Conservation (phyloP, 768 basidiomycete genomes). For the Amanita polypyramis region DNA sequence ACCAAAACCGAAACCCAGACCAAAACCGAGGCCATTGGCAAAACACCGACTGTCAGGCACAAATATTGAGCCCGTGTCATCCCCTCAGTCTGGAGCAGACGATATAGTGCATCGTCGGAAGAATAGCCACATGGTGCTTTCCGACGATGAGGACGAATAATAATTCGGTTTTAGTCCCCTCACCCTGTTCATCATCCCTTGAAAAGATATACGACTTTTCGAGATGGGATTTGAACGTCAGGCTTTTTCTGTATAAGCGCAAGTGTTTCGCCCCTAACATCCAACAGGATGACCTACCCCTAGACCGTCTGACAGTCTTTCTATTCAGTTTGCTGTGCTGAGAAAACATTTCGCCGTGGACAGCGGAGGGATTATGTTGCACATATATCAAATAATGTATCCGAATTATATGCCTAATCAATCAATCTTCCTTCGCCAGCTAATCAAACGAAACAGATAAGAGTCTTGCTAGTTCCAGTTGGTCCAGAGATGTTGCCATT, state of each 20-base stretch:
- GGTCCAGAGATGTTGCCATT: neutral
- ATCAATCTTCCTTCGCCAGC: neutral
- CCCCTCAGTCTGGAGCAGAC: neutral
- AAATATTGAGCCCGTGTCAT: neutral
- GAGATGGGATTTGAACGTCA: neutral
- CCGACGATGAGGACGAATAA: slow-evolving; percentile 14
- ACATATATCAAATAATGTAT: neutral
- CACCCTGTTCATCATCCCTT: neutral
- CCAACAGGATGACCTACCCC: neutral
- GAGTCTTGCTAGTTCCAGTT: neutral
- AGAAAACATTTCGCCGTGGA: slow-evolving; percentile 1
- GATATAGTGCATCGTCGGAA: slow-evolving; percentile 5
- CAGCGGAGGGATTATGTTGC: slow-evolving; percentile 2
- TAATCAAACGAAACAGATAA: neutral
- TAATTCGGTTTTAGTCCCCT: neutral
- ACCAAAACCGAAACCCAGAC: slow-evolving; percentile 30
- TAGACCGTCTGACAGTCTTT: neutral
- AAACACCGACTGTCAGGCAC: slow-evolving; percentile 5
- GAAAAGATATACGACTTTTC: neutral
- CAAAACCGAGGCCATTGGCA: slow-evolving; percentile 26
- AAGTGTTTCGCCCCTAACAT: neutral
- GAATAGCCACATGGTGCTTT: slow-evolving; percentile 10
- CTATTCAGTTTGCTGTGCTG: neutral
- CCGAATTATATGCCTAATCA: neutral
- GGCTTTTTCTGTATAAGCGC: neutral